Conservation (phyloP, 2,329 filamentous ascomycete genomes). For the Colletotrichum scovillei region DNA sequence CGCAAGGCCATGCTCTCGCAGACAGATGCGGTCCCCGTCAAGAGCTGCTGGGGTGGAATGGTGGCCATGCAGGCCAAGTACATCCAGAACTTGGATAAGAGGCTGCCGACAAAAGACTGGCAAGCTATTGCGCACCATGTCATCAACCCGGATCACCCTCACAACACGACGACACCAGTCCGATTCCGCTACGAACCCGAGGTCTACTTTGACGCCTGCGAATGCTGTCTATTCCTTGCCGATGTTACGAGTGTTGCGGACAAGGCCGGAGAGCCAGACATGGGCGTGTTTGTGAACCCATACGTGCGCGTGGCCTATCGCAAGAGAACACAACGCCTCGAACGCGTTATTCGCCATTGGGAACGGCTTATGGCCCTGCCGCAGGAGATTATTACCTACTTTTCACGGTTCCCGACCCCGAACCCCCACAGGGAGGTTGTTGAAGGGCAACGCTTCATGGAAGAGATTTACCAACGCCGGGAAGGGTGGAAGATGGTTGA, state of each 20-base stretch:
- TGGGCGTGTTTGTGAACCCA: constrained; percentile 78
- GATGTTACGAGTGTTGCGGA: constrained; percentile 55
- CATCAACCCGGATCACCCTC: constrained; percentile 47
- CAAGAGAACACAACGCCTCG: constrained; percentile 19
- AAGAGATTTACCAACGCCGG: constrained; percentile 59
- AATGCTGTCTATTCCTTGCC: constrained; percentile 70
- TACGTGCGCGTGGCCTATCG: constrained; percentile 79
- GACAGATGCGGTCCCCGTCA: constrained; percentile 74
- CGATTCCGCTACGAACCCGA: constrained; percentile 63
- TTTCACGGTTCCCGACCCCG: constrained; percentile 66
- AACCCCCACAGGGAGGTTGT: constrained; percentile 71
- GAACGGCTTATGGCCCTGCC: constrained; percentile 72
- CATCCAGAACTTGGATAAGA: constrained; percentile 58
- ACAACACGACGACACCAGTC: constrained; percentile 38
- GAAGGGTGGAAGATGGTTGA: constrained; percentile 55
- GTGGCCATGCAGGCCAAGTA: constrained; percentile 72
- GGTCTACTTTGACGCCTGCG: constrained; percentile 71
- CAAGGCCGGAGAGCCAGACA: constrained; percentile 37
- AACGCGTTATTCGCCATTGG: constrained; percentile 66
- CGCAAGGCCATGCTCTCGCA: constrained; percentile 72
- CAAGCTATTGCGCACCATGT: constrained; percentile 39
- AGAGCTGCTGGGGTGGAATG: constrained; percentile 84
- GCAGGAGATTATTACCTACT: constrained; percentile 67
- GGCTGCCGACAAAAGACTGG: constrained; percentile 47
- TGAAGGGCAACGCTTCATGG: constrained; percentile 64